Conservation (phyloP, 75 land plant species). For the Selaginella moellendorffii region DNA sequence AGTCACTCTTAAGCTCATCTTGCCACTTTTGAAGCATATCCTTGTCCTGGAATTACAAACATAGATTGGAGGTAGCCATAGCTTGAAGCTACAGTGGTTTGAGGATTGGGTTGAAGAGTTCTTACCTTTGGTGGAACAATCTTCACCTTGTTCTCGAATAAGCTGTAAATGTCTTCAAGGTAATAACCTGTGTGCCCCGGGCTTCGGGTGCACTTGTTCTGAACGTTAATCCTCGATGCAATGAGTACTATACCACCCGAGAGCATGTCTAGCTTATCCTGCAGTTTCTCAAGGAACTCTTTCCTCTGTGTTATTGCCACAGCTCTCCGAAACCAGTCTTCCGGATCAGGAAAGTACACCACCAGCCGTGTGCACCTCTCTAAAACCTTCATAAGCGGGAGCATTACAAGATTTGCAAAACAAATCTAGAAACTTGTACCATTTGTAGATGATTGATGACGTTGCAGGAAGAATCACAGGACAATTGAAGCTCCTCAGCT, state of each 20-base stretch:
- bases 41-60: no score
- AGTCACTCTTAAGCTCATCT: slow-evolving; percentile 17
- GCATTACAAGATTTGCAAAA: background rate
- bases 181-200: slow-evolving; percentile 8
- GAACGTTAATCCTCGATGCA: slow-evolving; percentile 56
- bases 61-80: no score
- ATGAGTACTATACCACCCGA: slow-evolving; percentile 74
- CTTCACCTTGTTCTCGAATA: slow-evolving; percentile 22
- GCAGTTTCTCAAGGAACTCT: slow-evolving; percentile 49
- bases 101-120: no score
- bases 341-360: slow-evolving; percentile 79
- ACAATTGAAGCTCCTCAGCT: slow-evolving; percentile 21
- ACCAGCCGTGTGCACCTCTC: slow-evolving; percentile 49
- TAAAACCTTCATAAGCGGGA: no score
- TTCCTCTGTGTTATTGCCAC: slow-evolving; percentile 54
- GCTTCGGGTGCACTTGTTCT: slow-evolving; percentile 10
- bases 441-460: no score
- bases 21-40: slow-evolving; percentile 19
- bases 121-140: slow-evolving; percentile 26
- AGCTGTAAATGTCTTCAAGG: slow-evolving; percentile 18
- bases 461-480: slow-evolving; percentile 22
- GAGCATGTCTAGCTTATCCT: slow-evolving; percentile 52
- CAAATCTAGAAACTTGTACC: no score
- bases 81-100: no score
- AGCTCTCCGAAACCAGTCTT: slow-evolving; percentile 74